A percentile compares a stretch with the other conserved stretches of the same genome.
Evolutionary conservation across 2,329 filamentous ascomycete species (phyloP).

Genomic region (Alternaria rosae): DNA sequence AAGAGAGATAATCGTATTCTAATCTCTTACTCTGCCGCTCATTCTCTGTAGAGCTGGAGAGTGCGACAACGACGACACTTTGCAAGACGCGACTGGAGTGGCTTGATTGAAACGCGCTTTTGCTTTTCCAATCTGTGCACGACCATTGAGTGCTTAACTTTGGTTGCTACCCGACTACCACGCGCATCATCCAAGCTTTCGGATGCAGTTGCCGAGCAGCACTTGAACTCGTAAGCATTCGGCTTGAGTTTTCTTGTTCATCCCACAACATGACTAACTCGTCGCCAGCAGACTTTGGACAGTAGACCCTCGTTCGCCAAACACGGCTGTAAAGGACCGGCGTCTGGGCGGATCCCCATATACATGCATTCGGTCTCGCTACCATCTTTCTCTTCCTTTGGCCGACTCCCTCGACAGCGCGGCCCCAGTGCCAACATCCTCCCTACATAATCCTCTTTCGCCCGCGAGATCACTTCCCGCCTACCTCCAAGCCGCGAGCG

Average conservation of each 20-base stretch:
- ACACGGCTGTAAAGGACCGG: conserved; percentile 48
- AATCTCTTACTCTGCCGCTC: conserved; percentile 4
- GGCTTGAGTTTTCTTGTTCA: conserved; percentile 10
- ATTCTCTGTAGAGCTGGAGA: not conserved
- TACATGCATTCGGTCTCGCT: conserved; percentile 54
- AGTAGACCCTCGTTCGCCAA: conserved; percentile 26
- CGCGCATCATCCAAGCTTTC: conserved; percentile 14
- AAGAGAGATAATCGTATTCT: conserved; percentile 9
- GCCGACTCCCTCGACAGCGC: conserved; percentile 26
- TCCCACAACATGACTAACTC: not conserved
- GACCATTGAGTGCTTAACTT: not conserved
- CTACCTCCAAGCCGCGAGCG: not conserved
- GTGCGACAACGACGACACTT: not conserved
- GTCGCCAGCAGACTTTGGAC: not conserved
- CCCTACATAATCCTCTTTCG: conserved; percentile 32
- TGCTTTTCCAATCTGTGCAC: conserved; percentile 2
- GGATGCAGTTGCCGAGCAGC: conserved; percentile 8
- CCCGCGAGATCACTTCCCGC: not conserved
- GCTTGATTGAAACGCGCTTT: not conserved
- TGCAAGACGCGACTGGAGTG: not conserved
- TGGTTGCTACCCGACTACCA: conserved; percentile 4
- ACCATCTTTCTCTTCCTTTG: conserved; percentile 25
- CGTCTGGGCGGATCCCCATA: conserved; percentile 58
- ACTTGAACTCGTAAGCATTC: conserved; percentile 7
- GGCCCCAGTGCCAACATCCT: conserved; percentile 30